Evolutionary conservation across 345 rosid genomes (phyloP), one percentile per base, ranked within the genome.

Genomic region (Salix caprea): DNA sequence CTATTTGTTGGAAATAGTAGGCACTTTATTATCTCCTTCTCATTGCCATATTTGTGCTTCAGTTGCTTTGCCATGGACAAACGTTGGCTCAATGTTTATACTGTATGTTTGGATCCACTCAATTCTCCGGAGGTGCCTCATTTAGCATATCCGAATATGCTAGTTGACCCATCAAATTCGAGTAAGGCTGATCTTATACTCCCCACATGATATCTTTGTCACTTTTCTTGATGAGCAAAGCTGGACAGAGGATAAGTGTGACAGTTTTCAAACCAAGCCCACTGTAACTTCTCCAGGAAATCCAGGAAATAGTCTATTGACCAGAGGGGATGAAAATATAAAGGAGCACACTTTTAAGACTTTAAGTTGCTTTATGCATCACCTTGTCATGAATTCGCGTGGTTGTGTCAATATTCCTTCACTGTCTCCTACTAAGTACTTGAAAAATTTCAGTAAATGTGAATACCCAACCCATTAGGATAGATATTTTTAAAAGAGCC

Each of bases 61-160:
- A 78, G 84, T 78, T 72, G 80, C 82, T 82, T 82, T 74, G 77
- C 82, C 64, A 80, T 73, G 76, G 87, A 89, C 76, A 87, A 82
- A 40, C 87, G 81, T 44, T 93, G 96, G 96, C 86, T 78, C 76
- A 87, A 85, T 2, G 86, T 91, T 79, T 91, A 93, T 77, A 93
- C 87, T 18, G 97, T 93, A 21, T 88, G 91, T 79, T 48, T 82
- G 84, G 90, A 86, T 83, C 77, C 87, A 74, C 76, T 82, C 48
- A 79, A 81, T 84, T 88, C 92, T 69, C 94, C 97, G 42, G 90
- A 82, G 74, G 75, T 79, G 72, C 88, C 79, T 77, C 76, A 34
- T 46, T 58, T 67, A 34, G 74, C 75, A 30, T 77, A 83, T 40
- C 62, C 48, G 70, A 79, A 62, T 68, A 68, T 77, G 79, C 72